Base-by-base conservation (phyloP, 495 filamentous ascomycete species). In the Penicillium coffeae region DNA sequence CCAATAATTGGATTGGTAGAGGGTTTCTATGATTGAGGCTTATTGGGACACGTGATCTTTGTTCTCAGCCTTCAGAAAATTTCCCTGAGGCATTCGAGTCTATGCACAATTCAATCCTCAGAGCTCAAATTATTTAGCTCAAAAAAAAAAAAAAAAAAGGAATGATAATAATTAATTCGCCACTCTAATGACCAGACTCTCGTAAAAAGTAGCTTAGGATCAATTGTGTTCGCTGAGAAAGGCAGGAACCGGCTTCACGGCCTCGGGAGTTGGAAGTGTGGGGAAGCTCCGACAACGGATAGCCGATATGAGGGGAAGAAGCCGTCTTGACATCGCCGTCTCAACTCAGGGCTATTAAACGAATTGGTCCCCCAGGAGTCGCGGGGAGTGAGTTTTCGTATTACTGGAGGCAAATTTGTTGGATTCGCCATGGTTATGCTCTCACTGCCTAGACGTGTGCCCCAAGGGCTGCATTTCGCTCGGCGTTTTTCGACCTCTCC, bases 401-500 rank as follows among this genome's bases (percentile, higher is more conserved):
- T 45, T 39, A 15, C 21, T 21, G 36, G 1, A 45, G 21, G 8
- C 43, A 13, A 3, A n/a, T n/a, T n/a, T 22, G 10, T 36, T 12
- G 6, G 21, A 15, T 16, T 16, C 32, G 30, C 22, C 19, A 64
- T 64, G 60, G 15, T 48, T 20, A 32, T 59, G 12, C 55, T 45
- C 41, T 19, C 7, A 16, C 38, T 62, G 25, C 49, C 54, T 33
- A 61, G 53, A 44, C 54, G 54, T 40, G 47, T 40, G 14, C 58
- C 58, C 25, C 51, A 19, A 20, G 42, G 46, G 15, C 18, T 41
- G 15, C 46, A 36, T 25, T 46, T 39, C 34, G 45, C 18, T 9
- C 59, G 58, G 44, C 38, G 47, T 4, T 81, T 81, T 51, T 76
- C 75, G 1, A 70, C 66, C 2, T 70, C 67, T 3, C 52, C 63